Conservation (phyloP, 2,329 filamentous ascomycete species). For the Sporothrix sp. region DNA sequence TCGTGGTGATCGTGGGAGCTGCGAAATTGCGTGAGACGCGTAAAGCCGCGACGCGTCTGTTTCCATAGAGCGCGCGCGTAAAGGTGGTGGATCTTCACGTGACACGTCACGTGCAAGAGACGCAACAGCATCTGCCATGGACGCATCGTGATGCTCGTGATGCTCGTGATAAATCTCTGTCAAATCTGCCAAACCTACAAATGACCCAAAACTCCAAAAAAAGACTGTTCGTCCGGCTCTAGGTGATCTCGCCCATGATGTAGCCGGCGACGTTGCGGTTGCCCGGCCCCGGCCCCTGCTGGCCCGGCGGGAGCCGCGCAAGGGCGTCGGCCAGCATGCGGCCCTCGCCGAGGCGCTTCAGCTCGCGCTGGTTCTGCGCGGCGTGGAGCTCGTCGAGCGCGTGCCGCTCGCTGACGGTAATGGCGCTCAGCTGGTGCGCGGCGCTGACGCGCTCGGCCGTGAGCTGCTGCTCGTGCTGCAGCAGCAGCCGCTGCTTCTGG, state of each 20-base stretch:
- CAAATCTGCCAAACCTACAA: background rate
- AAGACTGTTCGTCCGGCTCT: background rate
- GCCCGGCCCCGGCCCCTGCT: slow-evolving; percentile 13
- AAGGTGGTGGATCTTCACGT: background rate
- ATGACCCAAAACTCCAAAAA: background rate
- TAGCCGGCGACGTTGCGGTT: slow-evolving; percentile 43
- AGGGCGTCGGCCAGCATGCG: slow-evolving; percentile 37
- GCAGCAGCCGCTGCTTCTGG: slow-evolving; percentile 32
- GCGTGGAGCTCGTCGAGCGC: slow-evolving; percentile 40
- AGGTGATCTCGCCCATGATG: slow-evolving; percentile 42
- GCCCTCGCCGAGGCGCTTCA: slow-evolving; percentile 39
- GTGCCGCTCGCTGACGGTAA: slow-evolving; percentile 41
- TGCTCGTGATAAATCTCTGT: background rate
- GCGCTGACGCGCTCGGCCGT: slow-evolving; percentile 38
- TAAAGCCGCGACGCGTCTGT: slow-evolving; percentile 14
- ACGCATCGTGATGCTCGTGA: too few relatives aligned
- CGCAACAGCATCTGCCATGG: background rate
- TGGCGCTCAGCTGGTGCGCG: slow-evolving; percentile 39
- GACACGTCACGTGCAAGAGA: background rate
- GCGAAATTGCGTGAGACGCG: slow-evolving; percentile 11
- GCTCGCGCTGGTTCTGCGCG: slow-evolving; percentile 36
- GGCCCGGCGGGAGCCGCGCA: slow-evolving; percentile 27
- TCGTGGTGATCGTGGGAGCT: too few relatives aligned
- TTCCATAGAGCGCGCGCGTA: slow-evolving; percentile 5
- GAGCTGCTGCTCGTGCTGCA: slow-evolving; percentile 40